phyloP scores from a whole-genome alignment of 306 rosid genomes.

The Cucumis cinereus region DNA sequence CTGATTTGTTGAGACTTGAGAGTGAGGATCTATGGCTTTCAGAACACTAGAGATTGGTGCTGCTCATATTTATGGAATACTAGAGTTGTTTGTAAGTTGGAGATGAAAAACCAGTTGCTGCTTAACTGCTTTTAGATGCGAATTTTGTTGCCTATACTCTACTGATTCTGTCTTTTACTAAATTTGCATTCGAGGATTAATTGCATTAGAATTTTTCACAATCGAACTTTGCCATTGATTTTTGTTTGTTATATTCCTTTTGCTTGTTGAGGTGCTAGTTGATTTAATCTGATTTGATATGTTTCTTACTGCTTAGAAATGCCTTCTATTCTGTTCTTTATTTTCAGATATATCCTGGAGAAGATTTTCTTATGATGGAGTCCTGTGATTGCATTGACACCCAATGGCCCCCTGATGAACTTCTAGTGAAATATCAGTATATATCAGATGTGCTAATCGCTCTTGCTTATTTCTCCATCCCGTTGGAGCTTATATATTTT shows the following conservation, averaged over 20 bases:
- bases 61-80: background rate
- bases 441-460: constrained; percentile 80
- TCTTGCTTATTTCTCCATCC: constrained; percentile 87
- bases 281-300: background rate
- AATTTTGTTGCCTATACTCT: background rate
- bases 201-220: background rate
- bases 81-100: background rate
- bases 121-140: background rate
- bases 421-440: constrained; percentile 84
- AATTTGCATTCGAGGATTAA: background rate
- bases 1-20: background rate
- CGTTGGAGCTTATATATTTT: constrained; percentile 82
- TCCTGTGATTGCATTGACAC: constrained; percentile 78
- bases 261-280: background rate
- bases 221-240: background rate
- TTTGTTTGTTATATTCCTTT: background rate
- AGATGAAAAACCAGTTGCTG: background rate
- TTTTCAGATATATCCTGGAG: background rate
- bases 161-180: background rate
- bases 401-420: constrained; percentile 76
- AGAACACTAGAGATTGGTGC: background rate
- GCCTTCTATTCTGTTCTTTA: background rate
- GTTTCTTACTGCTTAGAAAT: background rate
- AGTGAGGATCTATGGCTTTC: background rate
- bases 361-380: constrained; percentile 37